phyloP scores from a whole-genome alignment of 495 filamentous ascomycete species.

The Podospora comata region DNA sequence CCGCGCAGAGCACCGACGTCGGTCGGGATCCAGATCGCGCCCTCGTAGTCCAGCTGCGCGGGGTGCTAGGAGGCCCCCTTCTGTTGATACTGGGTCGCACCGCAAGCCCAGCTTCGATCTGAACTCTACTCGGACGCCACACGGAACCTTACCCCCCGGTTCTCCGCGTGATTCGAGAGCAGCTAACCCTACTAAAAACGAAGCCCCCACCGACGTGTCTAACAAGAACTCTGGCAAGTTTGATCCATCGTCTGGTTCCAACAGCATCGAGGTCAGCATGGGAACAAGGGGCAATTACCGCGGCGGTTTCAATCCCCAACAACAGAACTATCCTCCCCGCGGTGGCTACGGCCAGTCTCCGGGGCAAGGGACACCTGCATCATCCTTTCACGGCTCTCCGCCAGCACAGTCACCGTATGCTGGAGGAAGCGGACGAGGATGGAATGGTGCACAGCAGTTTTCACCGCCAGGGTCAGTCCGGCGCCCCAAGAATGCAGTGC shows the following conservation, averaged over 20 bases:
- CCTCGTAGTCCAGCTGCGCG: constrained; percentile 26
- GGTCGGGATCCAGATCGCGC: constrained; percentile 41
- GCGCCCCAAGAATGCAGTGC: constrained; percentile 9
- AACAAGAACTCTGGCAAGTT: constrained; percentile 22
- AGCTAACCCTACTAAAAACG: constrained; percentile 37
- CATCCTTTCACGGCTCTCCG: constrained; percentile 66
- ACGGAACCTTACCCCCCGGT: constrained; percentile 29
- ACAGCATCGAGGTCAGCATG: constrained; percentile 49
- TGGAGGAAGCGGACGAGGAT: constrained; percentile 57
- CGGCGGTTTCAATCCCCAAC: constrained; percentile 37
- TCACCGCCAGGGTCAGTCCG: constrained; percentile 58
- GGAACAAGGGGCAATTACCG: constrained; percentile 40
- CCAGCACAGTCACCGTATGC: constrained; percentile 64
- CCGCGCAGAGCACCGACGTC: constrained; percentile 26
- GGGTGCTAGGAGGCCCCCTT: constrained; percentile 33
- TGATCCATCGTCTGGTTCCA: constrained; percentile 44
- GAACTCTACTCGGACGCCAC: constrained; percentile 29
- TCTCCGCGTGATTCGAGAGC: constrained; percentile 39
- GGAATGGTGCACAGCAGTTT: constrained; percentile 53
- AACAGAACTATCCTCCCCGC: constrained; percentile 22
- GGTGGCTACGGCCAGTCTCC: constrained; percentile 57
- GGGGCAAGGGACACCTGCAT: constrained; percentile 55
- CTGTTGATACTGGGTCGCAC: constrained; percentile 36
- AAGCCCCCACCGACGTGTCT: constrained; percentile 34
- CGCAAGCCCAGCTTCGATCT: constrained; percentile 34